phyloP scores from a whole-genome alignment of 352 stramenopile genomes.

The Globisporangium lucens region DNA sequence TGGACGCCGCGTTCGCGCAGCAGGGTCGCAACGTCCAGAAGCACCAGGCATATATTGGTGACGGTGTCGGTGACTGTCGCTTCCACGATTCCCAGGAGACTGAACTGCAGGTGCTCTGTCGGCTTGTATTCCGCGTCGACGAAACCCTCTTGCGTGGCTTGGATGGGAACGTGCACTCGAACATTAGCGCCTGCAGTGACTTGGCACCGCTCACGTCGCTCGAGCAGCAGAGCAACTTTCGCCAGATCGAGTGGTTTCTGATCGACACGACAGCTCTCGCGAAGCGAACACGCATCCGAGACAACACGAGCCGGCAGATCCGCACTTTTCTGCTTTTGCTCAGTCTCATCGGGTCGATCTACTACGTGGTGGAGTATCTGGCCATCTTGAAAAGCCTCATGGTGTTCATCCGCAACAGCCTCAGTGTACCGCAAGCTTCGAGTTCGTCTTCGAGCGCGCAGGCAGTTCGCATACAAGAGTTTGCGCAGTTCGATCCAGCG shows the following conservation, averaged over 20 bases:
- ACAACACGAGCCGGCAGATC: conserved; percentile 41
- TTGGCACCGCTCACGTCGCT: not conserved
- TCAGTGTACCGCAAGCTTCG: not conserved
- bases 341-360: conserved; percentile 30
- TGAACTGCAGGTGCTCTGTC: conserved; percentile 30
- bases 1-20: conserved; percentile 26
- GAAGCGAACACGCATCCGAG: conserved; percentile 31
- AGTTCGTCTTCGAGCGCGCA: too few species aligned
- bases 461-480: conserved; percentile 1
- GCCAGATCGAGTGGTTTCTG: conserved; percentile 35
- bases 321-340: conserved; percentile 33
- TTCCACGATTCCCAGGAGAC: conserved; percentile 44
- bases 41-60: conserved; percentile 38
- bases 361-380: conserved; percentile 36
- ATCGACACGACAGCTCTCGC: conserved; percentile 23
- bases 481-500: conserved; percentile 3
- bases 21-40: conserved; percentile 43
- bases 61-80: conserved; percentile 30
- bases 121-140: conserved; percentile 27
- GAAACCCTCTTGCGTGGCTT: conserved; percentile 30
- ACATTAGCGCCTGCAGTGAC: conserved; percentile 21
- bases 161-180: conserved; percentile 16
- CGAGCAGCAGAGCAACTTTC: conserved; percentile 24
- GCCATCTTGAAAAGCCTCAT: conserved; percentile 13
- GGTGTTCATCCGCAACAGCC: conserved; percentile 6